Percentiles rank a stretch among this genome's conserved stretches.
Evolutionary conservation across 495 filamentous ascomycete genomes (phyloP).

Genomic region (Trichodelitschia bisporula): DNA sequence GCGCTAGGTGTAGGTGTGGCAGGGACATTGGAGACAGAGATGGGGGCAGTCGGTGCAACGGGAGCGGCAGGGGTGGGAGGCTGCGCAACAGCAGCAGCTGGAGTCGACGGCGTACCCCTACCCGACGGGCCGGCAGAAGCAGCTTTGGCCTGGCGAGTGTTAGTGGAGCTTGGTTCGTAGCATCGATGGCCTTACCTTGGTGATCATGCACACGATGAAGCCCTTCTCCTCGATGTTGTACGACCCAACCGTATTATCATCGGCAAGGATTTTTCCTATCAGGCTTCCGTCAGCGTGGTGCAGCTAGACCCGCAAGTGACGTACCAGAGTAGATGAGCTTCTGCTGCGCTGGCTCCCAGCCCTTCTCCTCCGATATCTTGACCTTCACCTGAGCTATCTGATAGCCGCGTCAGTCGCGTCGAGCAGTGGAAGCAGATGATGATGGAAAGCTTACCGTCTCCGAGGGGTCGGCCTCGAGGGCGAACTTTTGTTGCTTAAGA

Average conservation of each 20-base stretch:
- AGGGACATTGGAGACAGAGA: slow-evolving; percentile 24
- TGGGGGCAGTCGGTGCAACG: slow-evolving; percentile 30
- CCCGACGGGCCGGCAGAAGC: slow-evolving; percentile 28
- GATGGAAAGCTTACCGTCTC: slow-evolving; percentile 45
- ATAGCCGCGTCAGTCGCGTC: slow-evolving; percentile 1
- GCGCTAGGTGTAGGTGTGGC: slow-evolving; percentile 49
- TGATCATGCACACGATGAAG: slow-evolving; percentile 91
- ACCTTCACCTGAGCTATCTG: slow-evolving; percentile 75
- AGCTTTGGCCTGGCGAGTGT: slow-evolving; percentile 27
- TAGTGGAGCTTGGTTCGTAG: too few relatives aligned
- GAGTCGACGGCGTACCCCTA: slow-evolving; percentile 33
- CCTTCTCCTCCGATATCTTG: slow-evolving; percentile 70
- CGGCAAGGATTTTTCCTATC: slow-evolving; percentile 87
- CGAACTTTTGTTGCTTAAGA: slow-evolving; percentile 94
- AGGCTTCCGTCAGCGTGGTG: neutral
- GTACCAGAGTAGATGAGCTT: slow-evolving; percentile 96
- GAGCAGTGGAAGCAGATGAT: slow-evolving; percentile 1
- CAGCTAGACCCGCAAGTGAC: neutral
- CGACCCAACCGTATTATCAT: slow-evolving; percentile 82
- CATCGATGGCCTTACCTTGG: slow-evolving; percentile 48
- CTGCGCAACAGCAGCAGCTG: slow-evolving; percentile 31
- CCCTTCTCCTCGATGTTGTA: slow-evolving; percentile 99
- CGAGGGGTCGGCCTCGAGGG: slow-evolving; percentile 75
- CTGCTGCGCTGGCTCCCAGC: slow-evolving; percentile 66
- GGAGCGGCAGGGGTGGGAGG: slow-evolving; percentile 45